Evolutionary conservation across 768 basidiomycete species (phyloP).

Genomic region (Lactarius trivialis): DNA sequence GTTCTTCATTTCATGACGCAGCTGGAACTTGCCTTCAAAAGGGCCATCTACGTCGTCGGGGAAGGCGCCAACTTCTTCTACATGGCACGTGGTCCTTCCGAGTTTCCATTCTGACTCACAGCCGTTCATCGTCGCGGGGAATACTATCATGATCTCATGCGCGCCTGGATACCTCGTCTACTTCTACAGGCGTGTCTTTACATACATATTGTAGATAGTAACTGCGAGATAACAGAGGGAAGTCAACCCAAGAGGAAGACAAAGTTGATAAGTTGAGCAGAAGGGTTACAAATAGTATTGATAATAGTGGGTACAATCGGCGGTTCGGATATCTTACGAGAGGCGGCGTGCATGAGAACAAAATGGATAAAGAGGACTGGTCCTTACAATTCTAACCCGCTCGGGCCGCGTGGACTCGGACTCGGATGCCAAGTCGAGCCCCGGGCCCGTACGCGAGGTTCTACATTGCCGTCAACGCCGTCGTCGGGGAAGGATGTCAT

Average conservation of each 20-base stretch:
- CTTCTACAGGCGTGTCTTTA: constrained; percentile 10
- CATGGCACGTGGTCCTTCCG: neutral
- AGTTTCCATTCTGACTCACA: too few species aligned
- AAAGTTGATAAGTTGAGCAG: too few species aligned
- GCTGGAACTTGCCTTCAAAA: neutral
- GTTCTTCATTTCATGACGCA: constrained; percentile 7
- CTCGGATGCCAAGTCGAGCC: constrained; percentile 6
- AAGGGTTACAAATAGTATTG: too few species aligned
- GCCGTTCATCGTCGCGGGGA: neutral
- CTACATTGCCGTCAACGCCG: constrained; percentile 5
- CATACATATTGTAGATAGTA: too few species aligned
- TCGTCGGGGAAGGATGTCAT: constrained; percentile 4
- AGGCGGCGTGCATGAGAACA: too few species aligned
- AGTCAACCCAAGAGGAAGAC: too few species aligned
- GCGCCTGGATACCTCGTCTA: constrained; percentile 6
- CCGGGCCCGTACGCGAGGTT: constrained; percentile 18
- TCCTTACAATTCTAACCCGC: too few species aligned
- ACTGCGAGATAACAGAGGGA: too few species aligned
- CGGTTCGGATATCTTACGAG: too few species aligned
- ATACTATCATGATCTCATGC: neutral
- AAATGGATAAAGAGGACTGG: too few species aligned
- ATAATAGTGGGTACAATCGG: too few species aligned
- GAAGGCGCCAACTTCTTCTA: constrained; percentile 13
- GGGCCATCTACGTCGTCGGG: constrained; percentile 3
- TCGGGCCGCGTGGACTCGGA: too few species aligned